A percentile compares a stretch with the other conserved stretches of the same genome.
These are phyloP conservation scores for Kalaharituber pfeilii DNA, from an alignment of 2,329 filamentous ascomycete species.

Conservation along the genomic window DNA sequence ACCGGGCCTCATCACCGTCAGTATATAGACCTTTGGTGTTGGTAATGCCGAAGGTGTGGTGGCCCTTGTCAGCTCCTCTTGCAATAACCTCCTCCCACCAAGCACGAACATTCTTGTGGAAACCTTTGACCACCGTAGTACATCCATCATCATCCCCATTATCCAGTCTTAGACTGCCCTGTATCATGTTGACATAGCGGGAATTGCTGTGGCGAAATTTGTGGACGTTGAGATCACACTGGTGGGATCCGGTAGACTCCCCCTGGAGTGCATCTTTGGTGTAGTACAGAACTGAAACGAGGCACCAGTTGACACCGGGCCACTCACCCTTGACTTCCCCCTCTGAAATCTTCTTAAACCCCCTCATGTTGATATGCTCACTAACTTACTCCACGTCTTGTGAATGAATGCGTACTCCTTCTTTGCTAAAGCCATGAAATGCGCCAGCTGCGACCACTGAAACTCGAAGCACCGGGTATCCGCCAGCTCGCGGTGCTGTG, in stretches of 20 bases:
- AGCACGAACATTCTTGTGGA: constrained; percentile 1
- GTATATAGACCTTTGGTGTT: not conserved
- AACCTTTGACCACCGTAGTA: constrained; percentile 5
- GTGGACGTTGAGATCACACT: too few species aligned
- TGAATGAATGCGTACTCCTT: too few species aligned
- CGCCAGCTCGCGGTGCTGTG: too few species aligned
- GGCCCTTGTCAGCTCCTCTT: not conserved
- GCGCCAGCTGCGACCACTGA: too few species aligned
- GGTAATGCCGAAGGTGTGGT: not conserved
- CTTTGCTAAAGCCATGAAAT: too few species aligned
- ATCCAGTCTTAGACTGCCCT: not conserved
- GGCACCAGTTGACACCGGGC: constrained; percentile 5
- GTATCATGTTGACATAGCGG: too few species aligned
- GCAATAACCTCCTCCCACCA: constrained; percentile 3
- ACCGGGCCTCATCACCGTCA: not conserved
- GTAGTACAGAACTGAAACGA: constrained; percentile 10
- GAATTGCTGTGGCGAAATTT: too few species aligned
- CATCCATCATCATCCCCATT: constrained; percentile 3
- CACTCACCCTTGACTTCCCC: too few species aligned
- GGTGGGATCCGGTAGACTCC: constrained; percentile 5
- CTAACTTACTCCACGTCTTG: too few species aligned
- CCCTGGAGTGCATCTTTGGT: constrained; percentile 5
- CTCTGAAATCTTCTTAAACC: too few species aligned
- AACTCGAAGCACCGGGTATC: too few species aligned
- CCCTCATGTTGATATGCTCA: too few species aligned